A percentile compares a stretch with the other conserved stretches of the same genome.
These are phyloP conservation scores for Calophaca sinica DNA, from an alignment of 306 rosid genomes.

Conservation along the genomic window DNA sequence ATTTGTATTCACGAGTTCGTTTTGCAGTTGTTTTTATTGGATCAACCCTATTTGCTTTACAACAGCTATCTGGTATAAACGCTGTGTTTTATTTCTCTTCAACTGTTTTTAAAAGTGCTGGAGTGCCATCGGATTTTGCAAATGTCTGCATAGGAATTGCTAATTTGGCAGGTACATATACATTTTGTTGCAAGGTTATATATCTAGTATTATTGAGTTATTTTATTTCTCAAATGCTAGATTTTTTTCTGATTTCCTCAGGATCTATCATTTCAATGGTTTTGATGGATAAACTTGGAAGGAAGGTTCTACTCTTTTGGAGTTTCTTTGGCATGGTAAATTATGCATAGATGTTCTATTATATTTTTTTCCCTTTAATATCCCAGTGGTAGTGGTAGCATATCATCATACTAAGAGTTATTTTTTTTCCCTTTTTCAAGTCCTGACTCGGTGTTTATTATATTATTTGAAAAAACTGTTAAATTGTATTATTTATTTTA, in stretches of 20 bases:
- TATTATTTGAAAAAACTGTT: background rate
- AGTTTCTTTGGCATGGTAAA: slow-evolving; percentile 98
- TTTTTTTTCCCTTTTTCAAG: slow-evolving; percentile 19
- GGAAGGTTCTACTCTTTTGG: slow-evolving; percentile 88
- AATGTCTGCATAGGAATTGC: slow-evolving; percentile 83
- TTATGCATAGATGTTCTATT: slow-evolving; percentile 25
- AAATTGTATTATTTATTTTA: background rate
- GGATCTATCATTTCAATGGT: slow-evolving; percentile 83
- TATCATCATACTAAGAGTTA: slow-evolving; percentile 8
- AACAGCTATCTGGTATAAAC: slow-evolving; percentile 99
- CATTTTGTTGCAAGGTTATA: slow-evolving; percentile 32
- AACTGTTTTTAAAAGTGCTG: slow-evolving; percentile 90
- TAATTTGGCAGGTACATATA: slow-evolving; percentile 74
- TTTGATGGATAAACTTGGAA: slow-evolving; percentile 97
- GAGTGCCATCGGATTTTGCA: slow-evolving; percentile 89
- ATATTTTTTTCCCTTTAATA: background rate
- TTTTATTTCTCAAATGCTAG: slow-evolving; percentile 43
- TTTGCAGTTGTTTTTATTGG: slow-evolving; percentile 99
- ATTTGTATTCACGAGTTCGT: slow-evolving; percentile 71
- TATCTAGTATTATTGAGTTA: slow-evolving; percentile 26
- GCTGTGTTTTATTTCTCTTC: slow-evolving; percentile 99
- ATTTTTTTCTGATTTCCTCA: slow-evolving; percentile 44
- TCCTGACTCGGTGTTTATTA: slow-evolving; percentile 21
- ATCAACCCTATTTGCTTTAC: slow-evolving; percentile 98
- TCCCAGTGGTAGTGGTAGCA: slow-evolving; percentile 27